Percentiles rank a stretch among this genome's conserved stretches.
These are phyloP conservation scores for Leccinum obscurum DNA, from an alignment of 768 basidiomycete species.

Conservation along the genomic window DNA sequence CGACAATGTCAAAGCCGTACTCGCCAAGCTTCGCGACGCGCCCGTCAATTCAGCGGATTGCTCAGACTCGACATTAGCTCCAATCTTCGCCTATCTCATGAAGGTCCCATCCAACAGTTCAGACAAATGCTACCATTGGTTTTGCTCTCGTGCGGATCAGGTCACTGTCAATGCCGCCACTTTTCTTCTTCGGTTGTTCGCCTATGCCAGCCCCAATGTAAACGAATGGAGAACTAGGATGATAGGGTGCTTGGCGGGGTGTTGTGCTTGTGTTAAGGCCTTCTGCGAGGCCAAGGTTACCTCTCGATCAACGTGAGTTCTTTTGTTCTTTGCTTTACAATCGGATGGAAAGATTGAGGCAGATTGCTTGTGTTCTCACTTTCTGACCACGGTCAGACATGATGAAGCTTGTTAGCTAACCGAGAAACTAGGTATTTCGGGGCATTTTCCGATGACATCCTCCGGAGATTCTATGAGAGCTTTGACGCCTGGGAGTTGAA, in stretches of 20 bases:
- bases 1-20: constrained; percentile 46
- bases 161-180: constrained; percentile 67
- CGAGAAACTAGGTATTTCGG: constrained; percentile 64
- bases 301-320: constrained; percentile 73
- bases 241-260: constrained; percentile 55
- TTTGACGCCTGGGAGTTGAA: constrained; percentile 69
- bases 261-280: constrained; percentile 68
- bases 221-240: constrained; percentile 63
- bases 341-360: constrained; percentile 7
- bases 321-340: background rate
- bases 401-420: constrained; percentile 13
- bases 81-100: constrained; percentile 57
- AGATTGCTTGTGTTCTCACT: constrained; percentile 10
- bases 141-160: constrained; percentile 62
- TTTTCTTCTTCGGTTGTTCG: constrained; percentile 81
- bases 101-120: constrained; percentile 37
- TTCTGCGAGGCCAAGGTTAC: constrained; percentile 63
- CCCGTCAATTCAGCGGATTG: constrained; percentile 54
- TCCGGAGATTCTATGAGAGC: constrained; percentile 57
- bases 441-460: constrained; percentile 51
- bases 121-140: constrained; percentile 68
- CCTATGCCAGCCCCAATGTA: constrained; percentile 63
- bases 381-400: constrained; percentile 6
- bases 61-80: constrained; percentile 48
- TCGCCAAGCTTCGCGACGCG: constrained; percentile 55